Base-by-base conservation (phyloP, 164 flowering plant genomes). In the Amborella trichopoda region DNA sequence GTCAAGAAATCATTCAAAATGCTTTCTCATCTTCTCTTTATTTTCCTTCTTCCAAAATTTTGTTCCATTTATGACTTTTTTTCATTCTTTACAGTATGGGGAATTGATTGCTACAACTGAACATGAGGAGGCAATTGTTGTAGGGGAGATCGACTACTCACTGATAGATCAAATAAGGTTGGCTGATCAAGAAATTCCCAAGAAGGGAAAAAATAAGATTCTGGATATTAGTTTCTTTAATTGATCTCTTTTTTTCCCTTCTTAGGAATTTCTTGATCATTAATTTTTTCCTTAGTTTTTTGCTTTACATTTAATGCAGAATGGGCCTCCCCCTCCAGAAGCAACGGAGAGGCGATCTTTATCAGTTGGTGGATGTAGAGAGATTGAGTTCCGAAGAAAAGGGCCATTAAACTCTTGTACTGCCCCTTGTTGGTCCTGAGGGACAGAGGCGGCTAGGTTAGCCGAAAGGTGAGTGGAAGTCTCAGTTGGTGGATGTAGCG, bases 331-430 rank as follows among this genome's bases (percentile, higher is more conserved):
- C 96, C 0, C 41, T 87, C 3, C 57, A 46, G 61, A 84, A 75
- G 66, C 98, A 84, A 56, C 70, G 84, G 28, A 65, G 98, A 21
- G 95, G 98, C 12, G 98, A 91, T 71, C 72, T 91, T 40, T 86
- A 87, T 70, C 83, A 84, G 61, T 54, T 81, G 65, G 82, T 87
- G 10, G 98, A 91, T 63, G 72, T 81, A 37, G 73, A 81, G 54
- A 77, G 98, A 64, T 44, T 65, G 56, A 56, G 69, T 40, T 72
- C 74, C 1, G 23, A 59, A 36, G n/a, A n/a, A n/a, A n/a, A n/a
- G n/a, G n/a, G n/a, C n/a, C n/a, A n/a, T n/a, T n/a, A n/a, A n/a
- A n/a, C n/a, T n/a, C n/a, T n/a, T n/a, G n/a, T n/a, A n/a, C n/a
- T n/a, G n/a, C n/a, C n/a, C n/a, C n/a, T n/a, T n/a, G n/a, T n/a